Evolutionary conservation across 768 basidiomycete species (phyloP).

Genomic region (Xanthoconium purpureum): DNA sequence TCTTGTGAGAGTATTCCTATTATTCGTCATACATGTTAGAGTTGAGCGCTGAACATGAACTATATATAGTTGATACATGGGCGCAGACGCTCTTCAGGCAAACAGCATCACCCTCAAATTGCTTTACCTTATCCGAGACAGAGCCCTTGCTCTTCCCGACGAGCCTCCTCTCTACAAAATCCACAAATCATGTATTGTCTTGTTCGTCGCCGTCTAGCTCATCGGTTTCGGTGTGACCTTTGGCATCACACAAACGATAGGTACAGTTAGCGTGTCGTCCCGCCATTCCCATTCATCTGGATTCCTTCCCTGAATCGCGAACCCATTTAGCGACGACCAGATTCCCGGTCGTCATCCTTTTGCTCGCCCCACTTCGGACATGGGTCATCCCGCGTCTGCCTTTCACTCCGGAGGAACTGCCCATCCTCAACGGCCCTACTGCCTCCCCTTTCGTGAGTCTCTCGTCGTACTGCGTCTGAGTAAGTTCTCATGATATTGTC

Average conservation of each 20-base stretch:
- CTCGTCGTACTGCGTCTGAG: neutral
- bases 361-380: slow-evolving; percentile 75
- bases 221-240: slow-evolving; percentile 85
- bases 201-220: slow-evolving; percentile 75
- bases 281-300: too few species aligned
- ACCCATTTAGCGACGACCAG: slow-evolving; percentile 69
- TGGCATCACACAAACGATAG: slow-evolving; percentile 86
- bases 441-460: slow-evolving; percentile 82
- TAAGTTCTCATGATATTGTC: neutral
- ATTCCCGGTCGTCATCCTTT: slow-evolving; percentile 85
- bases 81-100: slow-evolving; percentile 70
- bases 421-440: slow-evolving; percentile 84
- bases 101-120: slow-evolving; percentile 85
- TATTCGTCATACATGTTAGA: neutral
- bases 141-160: slow-evolving; percentile 49
- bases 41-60: too few species aligned
- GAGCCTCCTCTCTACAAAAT: slow-evolving; percentile 81
- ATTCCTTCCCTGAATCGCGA: neutral
- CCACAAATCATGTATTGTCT: slow-evolving; percentile 64
- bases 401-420: slow-evolving; percentile 75
- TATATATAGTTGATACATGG: slow-evolving; percentile 98
- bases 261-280: slow-evolving; percentile 36
- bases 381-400: slow-evolving; percentile 69
- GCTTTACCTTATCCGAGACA: slow-evolving; percentile 76
- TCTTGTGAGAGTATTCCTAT: slow-evolving; percentile 68